Evolutionary conservation across 2,329 filamentous ascomycete species (phyloP), one percentile per base, ranked within the genome.

Genomic region (Nectriaceae sp.): DNA sequence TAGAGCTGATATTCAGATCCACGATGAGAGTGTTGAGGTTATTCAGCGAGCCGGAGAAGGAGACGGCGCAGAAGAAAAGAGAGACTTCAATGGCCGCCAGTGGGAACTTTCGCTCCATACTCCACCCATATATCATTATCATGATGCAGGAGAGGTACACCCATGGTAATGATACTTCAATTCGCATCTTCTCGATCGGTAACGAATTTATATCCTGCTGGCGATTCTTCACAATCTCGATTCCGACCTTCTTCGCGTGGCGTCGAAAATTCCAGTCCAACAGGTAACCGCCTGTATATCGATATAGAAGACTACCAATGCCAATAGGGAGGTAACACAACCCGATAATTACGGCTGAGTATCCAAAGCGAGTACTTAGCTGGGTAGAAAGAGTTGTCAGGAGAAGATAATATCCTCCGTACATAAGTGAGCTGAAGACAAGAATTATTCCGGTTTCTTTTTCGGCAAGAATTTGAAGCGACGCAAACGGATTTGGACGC

Each of bases 181-280:
- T n/a, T 4, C 47, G 24, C 36, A 45, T 42, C 19, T 38, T 40
- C 37, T 49, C 47, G 6, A 49, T 44, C 6, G 42, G 42, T 4
- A 49, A 31, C 13, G 13, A n/a, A 21, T 31, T 22, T 26, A 49
- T 39, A 19, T 49, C 16, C n/a, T 49, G 47, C 22, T 49, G 47
- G 38, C 47, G 42, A 13, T 49, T 49, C 37, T 45, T 42, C 13
- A 42, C 13, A 20, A 49, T 49, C 11, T 29, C 21, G 11, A 49
- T 45, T 8, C 47, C 47, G 3, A n/a, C 16, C 26, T 31, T 45
- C 19, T 44, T 49, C 18, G 47, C 47, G 20, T 49, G 47, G 3
- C 47, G 42, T n/a, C 42, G 42, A 19, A 49, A 49, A 19, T 49
- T 49, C 47, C 47, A 42, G 11, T 49, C 47, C 38, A 45, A 44